Conservation (phyloP, 2,329 filamentous ascomycete species). For the Xylariaceae sp. region DNA sequence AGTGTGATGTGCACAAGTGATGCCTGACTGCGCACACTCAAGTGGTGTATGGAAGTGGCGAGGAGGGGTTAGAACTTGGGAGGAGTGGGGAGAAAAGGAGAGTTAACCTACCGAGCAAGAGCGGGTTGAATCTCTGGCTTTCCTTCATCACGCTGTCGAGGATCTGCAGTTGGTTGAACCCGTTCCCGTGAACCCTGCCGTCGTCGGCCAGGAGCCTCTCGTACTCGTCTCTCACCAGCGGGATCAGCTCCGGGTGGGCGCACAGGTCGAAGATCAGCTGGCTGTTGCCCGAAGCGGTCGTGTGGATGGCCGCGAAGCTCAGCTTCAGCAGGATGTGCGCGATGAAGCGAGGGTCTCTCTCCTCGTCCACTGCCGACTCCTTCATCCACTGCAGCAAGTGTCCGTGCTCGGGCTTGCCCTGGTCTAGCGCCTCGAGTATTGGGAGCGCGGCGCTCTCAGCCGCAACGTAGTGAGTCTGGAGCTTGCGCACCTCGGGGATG, state of each 20-base stretch:
- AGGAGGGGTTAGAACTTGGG: neutral
- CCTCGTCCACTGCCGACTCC: neutral
- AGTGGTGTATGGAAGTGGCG: no score
- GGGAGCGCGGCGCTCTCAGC: conserved; percentile 24
- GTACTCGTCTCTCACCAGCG: conserved; percentile 38
- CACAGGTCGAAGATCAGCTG: conserved; percentile 28
- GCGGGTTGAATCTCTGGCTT: conserved; percentile 28
- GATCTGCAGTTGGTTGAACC: conserved; percentile 24
- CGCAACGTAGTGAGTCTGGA: conserved; percentile 21
- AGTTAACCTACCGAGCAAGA: conserved; percentile 16
- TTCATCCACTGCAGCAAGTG: neutral
- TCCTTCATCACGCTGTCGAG: conserved; percentile 35
- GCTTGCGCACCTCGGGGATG: conserved; percentile 24
- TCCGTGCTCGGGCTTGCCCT: neutral
- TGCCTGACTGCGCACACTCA: no score
- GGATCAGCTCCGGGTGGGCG: conserved; percentile 33
- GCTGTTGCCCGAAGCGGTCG: conserved; percentile 22
- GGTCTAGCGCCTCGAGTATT: conserved; percentile 21
- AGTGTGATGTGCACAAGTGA: no score
- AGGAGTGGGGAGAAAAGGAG: neutral
- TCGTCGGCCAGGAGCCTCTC: conserved; percentile 9
- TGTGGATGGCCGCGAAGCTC: conserved; percentile 28
- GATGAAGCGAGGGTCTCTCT: conserved; percentile 1
- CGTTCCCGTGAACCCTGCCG: conserved; percentile 14
- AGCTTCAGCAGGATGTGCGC: conserved; percentile 24